Conservation (phyloP, 371 early-diverging fungal species). For the Circinella umbellata region DNA sequence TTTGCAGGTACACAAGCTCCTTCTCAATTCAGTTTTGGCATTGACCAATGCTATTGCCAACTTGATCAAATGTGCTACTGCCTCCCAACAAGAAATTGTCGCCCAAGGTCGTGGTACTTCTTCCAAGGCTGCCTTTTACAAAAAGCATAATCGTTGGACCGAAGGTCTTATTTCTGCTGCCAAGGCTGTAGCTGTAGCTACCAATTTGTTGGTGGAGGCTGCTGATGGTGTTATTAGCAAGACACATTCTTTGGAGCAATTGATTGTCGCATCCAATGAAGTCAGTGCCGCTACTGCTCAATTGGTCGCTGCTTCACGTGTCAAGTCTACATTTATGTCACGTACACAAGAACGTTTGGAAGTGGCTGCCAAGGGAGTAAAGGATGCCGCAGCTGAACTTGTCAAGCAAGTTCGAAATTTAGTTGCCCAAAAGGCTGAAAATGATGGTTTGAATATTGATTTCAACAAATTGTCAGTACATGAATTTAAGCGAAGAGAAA, state of each 20-base stretch:
- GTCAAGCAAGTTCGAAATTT: conserved; percentile 91
- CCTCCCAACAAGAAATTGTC: conserved; percentile 96
- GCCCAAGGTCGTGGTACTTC: conserved; percentile 87
- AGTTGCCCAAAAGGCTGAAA: conserved; percentile 68
- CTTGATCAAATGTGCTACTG: conserved; percentile 93
- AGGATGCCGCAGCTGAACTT: conserved; percentile 89
- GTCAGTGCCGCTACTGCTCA: conserved; percentile 96
- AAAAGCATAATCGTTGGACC: conserved; percentile 98
- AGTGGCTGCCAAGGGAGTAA: conserved; percentile 90
- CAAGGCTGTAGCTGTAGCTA: conserved; percentile 92
- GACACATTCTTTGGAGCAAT: conserved; percentile 89
- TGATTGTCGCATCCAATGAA: conserved; percentile 95
- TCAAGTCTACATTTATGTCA: conserved; percentile 90
- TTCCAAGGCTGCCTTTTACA: conserved; percentile 94
- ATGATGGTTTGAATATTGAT: conserved; percentile 62
- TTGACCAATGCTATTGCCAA: conserved; percentile 94
- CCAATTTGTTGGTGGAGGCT: conserved; percentile 89
- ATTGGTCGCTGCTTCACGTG: conserved; percentile 95
- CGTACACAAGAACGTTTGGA: conserved; percentile 93
- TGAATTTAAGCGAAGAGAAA: conserved; percentile 94
- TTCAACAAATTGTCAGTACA: conserved; percentile 81
- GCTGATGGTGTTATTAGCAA: conserved; percentile 96
- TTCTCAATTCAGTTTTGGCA: conserved; percentile 89
- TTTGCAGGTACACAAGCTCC: conserved; percentile 89
- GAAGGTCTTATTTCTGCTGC: conserved; percentile 98